phyloP scores from a whole-genome alignment of 768 basidiomycete species.

The Tephrocybe sp. region DNA sequence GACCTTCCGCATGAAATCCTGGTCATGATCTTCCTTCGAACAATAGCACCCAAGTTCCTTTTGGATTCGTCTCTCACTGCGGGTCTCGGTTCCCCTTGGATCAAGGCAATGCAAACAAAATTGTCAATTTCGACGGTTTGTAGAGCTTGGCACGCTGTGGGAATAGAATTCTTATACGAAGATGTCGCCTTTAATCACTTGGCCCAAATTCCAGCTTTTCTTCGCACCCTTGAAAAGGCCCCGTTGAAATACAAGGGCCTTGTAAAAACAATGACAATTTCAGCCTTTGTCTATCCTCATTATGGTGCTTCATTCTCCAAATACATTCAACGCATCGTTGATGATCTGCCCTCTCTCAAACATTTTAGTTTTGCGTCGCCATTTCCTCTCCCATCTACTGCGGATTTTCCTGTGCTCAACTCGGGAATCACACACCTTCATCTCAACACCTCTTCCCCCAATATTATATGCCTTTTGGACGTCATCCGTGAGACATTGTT shows the following conservation, averaged over 20 bases:
- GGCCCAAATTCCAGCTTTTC: constrained; percentile 1
- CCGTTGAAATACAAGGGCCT: background rate
- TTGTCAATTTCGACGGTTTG: background rate
- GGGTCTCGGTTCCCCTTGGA: background rate
- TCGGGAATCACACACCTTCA: background rate
- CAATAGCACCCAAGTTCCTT: background rate
- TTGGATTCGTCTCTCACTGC: background rate
- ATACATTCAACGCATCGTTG: background rate
- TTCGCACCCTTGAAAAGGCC: background rate
- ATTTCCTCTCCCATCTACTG: background rate
- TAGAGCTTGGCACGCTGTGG: background rate
- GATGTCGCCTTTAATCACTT: background rate
- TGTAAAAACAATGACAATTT: background rate
- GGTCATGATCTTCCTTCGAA: background rate
- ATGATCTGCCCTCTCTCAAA: background rate
- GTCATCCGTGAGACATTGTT: background rate
- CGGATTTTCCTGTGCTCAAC: background rate
- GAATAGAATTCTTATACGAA: constrained; percentile 1
- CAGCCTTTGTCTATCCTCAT: background rate
- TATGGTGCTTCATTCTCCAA: constrained; percentile 4
- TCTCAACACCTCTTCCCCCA: background rate
- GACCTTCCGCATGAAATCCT: background rate
- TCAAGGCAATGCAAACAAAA: background rate
- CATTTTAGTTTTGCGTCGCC: background rate
- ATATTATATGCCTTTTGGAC: background rate